Base-by-base conservation (phyloP, 2,329 filamentous ascomycete species). In the Trichoderma cornu-damae region DNA sequence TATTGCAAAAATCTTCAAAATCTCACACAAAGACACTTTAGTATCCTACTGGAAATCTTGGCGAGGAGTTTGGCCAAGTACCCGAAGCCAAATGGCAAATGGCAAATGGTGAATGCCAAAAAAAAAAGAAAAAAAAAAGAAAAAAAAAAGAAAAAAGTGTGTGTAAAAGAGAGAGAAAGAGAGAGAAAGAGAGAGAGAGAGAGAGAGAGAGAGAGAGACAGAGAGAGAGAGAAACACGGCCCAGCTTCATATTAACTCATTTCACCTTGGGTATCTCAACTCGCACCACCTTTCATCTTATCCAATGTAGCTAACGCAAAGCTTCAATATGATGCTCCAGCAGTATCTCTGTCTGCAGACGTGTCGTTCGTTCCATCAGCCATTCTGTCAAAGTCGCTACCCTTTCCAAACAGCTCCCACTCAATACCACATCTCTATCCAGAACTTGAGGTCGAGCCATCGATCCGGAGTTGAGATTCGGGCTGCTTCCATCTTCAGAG, bases 241-340 rank as follows among this genome's bases (percentile, higher is more conserved):
- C 51, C 22, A 44, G 12, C 42, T 35, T 30, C 40, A 8, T 47
- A 47, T 11, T 6, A 55, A 47, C 42, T 38, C 51, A 28, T 7
- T 20, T 47, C 51, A 40, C 51, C 42, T 37, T 38, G 16, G 51
- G 42, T 47, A 47, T 55, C 34, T 55, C 40, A 46, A 55, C 51
- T 55, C 16, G 32, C n/a, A n/a, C 18, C 22, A 5, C 42, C 32
- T 54, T 28, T 46, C n/a, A 16, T 35, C 42, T n/a, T 16, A 22
- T 46, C n/a, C 42, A n/a, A 28, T 12, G 22, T 38, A 37, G 22
- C 2, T 26, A 35, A 12, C 22, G 14, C 9, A 11, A 30, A 30
- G 47, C 14, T 42, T 8, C 34, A 16, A 16, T 18, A 12, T 35
- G 30, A 53, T 24, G 32, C 7, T 6, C 30, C 16, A 18, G 44